Base-by-base conservation (phyloP, 371 early-diverging fungal genomes). In the Parasitella parasitica region DNA sequence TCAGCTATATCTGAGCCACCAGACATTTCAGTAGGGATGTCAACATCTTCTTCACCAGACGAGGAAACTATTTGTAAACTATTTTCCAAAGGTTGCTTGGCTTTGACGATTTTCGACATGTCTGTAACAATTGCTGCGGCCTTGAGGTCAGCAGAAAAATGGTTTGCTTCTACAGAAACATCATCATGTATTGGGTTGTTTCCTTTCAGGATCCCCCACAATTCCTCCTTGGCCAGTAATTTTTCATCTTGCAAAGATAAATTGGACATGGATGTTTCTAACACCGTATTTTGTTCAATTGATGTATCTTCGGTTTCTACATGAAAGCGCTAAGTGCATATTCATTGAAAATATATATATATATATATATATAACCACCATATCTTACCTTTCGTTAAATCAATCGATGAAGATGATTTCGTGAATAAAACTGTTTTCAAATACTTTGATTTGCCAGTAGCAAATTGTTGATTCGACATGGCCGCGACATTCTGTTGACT, bases 371-470 rank as follows among this genome's bases (percentile, higher is more conserved):
- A n/a, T n/a, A n/a, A n/a, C n/a, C n/a, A n/a, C n/a, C n/a, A n/a
- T n/a, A n/a, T n/a, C n/a, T 12, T 36, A 43, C 57, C 37, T 35
- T 48, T 54, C 2, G 22, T 41, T 20, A 37, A 20, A 9, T 54
- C 36, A 16, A 37, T 4, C 4, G 56, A 41, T 4, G 64, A 48
- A 28, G 59, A 57, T 12, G 64, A 59, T 20, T 46, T 58, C 1
- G 64, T 64, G 27, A 64, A 64, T 6, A 53, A 12, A 1, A 64
- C 64, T 7, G 24, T 59, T 15, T 53, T 58, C 11, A 53, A 39
- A 27, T 64, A 64, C 8, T 64, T 64, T 11, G 64, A 64, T n/a
- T 64, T 64, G 27, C 64, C 64, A 12, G 46, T 34, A 0, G 64
- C 64, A 59, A 64, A 64, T 26, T 53, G 64, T 18, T 52, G 15